phyloP scores from a whole-genome alignment of 2,329 filamentous ascomycete genomes.

The Colletotrichum incanum region DNA sequence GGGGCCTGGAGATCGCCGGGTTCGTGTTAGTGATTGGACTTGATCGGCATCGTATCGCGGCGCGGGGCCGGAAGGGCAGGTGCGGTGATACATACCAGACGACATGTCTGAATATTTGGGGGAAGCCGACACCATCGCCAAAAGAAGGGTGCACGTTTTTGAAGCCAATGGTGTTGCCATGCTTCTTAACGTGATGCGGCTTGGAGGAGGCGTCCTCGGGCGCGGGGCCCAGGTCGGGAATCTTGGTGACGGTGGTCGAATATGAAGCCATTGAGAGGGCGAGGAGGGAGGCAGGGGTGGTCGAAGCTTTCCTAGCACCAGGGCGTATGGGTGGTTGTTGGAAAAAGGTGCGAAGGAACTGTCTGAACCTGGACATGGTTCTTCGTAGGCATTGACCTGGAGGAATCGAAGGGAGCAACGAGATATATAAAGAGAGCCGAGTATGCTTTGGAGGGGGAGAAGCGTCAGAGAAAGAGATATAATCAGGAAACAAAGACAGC shows the following conservation, averaged over 20 bases:
- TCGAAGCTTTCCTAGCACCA: conserved; percentile 37
- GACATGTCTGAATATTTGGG: conserved; percentile 51
- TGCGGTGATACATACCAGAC: conserved; percentile 52
- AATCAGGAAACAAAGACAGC: background rate
- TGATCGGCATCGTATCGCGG: background rate
- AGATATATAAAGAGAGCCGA: conserved; percentile 20
- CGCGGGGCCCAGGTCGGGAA: conserved; percentile 52
- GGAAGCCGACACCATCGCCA: conserved; percentile 40
- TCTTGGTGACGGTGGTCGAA: conserved; percentile 53
- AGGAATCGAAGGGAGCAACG: background rate
- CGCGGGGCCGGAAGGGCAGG: background rate
- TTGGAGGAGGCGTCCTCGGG: conserved; percentile 62
- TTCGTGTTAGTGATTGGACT: conserved; percentile 30
- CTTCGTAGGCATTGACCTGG: background rate
- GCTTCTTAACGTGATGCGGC: conserved; percentile 64
- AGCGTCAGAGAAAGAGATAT: background rate
- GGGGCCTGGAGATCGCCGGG: conserved; percentile 49
- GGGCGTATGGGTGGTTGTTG: conserved; percentile 21
- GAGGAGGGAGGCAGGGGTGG: conserved; percentile 31
- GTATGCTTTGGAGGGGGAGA: background rate
- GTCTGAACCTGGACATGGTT: conserved; percentile 35
- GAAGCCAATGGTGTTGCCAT: conserved; percentile 61
- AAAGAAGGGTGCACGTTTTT: conserved; percentile 68
- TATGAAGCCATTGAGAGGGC: conserved; percentile 44
- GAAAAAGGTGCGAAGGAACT: conserved; percentile 31